These are phyloP conservation scores for Aegilops longissima DNA, from an alignment of 176 grass and related monocot species.

Conservation along the genomic window DNA sequence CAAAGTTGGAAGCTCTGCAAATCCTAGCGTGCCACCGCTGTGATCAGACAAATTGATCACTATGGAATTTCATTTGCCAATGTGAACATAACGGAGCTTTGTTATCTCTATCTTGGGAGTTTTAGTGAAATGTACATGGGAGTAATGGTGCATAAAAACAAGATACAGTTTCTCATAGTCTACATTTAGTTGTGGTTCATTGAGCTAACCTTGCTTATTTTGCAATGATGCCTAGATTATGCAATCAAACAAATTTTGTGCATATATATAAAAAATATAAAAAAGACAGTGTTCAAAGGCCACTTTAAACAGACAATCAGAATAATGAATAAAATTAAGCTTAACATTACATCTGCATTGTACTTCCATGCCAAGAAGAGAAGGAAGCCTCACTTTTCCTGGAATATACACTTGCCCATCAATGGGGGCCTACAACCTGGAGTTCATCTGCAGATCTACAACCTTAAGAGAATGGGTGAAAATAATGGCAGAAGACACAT, in stretches of 20 bases:
- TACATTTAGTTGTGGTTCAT: background rate
- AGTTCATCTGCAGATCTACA: constrained; percentile 11
- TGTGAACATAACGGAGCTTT: background rate
- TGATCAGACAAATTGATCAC: too few species aligned
- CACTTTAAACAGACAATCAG: background rate
- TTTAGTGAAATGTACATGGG: background rate
- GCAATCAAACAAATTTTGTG: background rate
- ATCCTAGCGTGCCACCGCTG: too few species aligned
- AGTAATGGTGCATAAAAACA: background rate
- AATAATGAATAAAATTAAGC: background rate
- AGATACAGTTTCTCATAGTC: background rate
- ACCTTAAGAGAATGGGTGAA: background rate
- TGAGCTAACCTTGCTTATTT: constrained; percentile 3
- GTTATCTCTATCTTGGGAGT: background rate
- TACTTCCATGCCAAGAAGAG: background rate
- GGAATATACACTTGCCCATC: constrained; percentile 4
- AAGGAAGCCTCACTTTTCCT: background rate
- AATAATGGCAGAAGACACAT: constrained; percentile 3
- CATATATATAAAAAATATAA: background rate
- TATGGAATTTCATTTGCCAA: background rate
- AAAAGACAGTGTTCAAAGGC: background rate
- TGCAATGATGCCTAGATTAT: background rate
- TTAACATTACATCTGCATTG: constrained; percentile 9
- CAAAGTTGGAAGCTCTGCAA: too few species aligned
- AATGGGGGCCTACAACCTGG: background rate